Percentiles rank a stretch among this genome's conserved stretches.
Evolutionary conservation across 805 yeast genomes (phyloP).

Genomic region (Yamadazyma paraphyllophila): DNA sequence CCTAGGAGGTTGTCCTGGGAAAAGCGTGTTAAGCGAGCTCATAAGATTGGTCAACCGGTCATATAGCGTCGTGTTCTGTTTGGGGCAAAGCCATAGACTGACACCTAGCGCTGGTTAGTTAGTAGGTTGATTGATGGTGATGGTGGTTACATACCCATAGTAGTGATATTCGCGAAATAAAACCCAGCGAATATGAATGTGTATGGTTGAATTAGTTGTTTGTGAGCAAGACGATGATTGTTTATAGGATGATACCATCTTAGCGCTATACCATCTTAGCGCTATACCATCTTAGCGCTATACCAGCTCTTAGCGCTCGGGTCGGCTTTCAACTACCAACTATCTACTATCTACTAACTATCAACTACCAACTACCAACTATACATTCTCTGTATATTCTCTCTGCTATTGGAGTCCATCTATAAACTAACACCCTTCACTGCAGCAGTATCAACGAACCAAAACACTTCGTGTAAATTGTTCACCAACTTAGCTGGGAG

Average conservation of each 20-base stretch:
- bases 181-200: too few species aligned
- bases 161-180: too few species aligned
- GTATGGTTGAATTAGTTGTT: too few species aligned
- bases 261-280: too few species aligned
- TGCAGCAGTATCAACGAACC: slow-evolving; percentile 88
- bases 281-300: too few species aligned
- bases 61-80: slow-evolving; percentile 47
- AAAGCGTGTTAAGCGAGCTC: slow-evolving; percentile 65
- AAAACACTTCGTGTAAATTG: slow-evolving; percentile 55
- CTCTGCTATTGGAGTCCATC: not conserved
- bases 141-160: slow-evolving; percentile 5
- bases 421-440: slow-evolving; percentile 54
- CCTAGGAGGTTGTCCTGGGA: slow-evolving; percentile 61
- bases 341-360: too few species aligned
- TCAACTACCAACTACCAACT: too few species aligned
- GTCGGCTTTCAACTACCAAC: too few species aligned
- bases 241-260: too few species aligned
- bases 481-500: slow-evolving; percentile 80
- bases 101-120: slow-evolving; percentile 13
- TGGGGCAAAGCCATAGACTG: slow-evolving; percentile 79
- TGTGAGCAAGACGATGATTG: too few species aligned
- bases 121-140: slow-evolving; percentile 5
- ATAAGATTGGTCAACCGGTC: slow-evolving; percentile 60
- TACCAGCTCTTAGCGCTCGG: too few species aligned
- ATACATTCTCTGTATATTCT: too few species aligned